phyloP scores from a whole-genome alignment of 352 stramenopile genomes.

The Phytopythium cucurbitacearum region DNA sequence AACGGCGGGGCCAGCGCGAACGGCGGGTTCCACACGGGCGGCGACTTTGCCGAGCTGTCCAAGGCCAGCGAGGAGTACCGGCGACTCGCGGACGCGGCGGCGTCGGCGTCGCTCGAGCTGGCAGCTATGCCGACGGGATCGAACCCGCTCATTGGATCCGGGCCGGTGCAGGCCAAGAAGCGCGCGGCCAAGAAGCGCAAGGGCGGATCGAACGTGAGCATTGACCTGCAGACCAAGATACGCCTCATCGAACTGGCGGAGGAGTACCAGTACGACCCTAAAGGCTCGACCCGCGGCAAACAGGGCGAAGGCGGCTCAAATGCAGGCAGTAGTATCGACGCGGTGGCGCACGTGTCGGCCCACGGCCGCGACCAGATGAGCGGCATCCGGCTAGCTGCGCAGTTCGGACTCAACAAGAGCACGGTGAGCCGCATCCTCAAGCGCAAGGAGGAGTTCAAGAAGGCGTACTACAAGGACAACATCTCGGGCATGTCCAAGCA shows the following conservation, averaged over 20 bases:
- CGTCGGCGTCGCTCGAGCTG: slow-evolving; percentile 6
- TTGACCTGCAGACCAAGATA: slow-evolving; percentile 84
- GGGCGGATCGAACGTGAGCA: slow-evolving; percentile 54
- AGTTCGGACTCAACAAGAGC: slow-evolving; percentile 81
- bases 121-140: slow-evolving; percentile 1
- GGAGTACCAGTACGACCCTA: slow-evolving; percentile 79
- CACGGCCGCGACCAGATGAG: slow-evolving; percentile 54
- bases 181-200: slow-evolving; percentile 49
- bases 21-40: neutral
- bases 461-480: slow-evolving; percentile 85
- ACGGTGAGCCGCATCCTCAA: slow-evolving; percentile 83
- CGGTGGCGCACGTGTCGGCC: neutral
- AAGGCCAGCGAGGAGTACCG: slow-evolving; percentile 43
- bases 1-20: slow-evolving; percentile 9
- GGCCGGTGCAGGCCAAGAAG: slow-evolving; percentile 6
- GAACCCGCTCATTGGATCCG: neutral
- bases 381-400: slow-evolving; percentile 62
- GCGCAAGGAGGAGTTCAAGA: slow-evolving; percentile 85
- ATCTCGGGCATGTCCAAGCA: slow-evolving; percentile 80
- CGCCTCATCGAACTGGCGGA: slow-evolving; percentile 77
- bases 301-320: slow-evolving; percentile 4
- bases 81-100: slow-evolving; percentile 28
- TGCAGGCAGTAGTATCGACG: neutral
- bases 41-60: slow-evolving; percentile 45
- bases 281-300: slow-evolving; percentile 35